Evolutionary conservation across 2,329 filamentous ascomycete genomes (phyloP), one percentile per base, ranked within the genome.

Genomic region (Trichophyton schoenleinii): DNA sequence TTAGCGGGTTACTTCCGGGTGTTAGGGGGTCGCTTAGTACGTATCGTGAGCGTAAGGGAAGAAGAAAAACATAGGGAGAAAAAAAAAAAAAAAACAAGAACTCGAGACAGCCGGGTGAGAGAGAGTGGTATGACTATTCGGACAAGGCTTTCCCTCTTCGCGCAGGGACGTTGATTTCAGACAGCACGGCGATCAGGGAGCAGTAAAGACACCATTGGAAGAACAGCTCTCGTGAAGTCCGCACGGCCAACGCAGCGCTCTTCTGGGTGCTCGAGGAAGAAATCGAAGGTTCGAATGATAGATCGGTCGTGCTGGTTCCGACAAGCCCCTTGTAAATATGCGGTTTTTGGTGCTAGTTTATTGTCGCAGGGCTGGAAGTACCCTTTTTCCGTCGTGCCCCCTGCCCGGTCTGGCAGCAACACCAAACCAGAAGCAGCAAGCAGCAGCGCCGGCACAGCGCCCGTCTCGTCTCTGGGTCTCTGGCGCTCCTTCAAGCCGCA

Each of bases 1-100:
- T 20, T 53, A 53, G 49, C 49, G 49, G 49, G 49, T 53, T 53
- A 53, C 49, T 53, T 53, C 49, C 49, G 49, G 49, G 49, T 53
- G 49, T 53, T 53, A 53, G 9, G 41, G 28, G 20, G 49, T 53
- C 49, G 22, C 49, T 53, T 53, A 34, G 49, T 53, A 53, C 49
- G 49, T 52, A 52, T 28, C 11, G 46, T 53, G 28, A 31, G 49
- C 13, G 49, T 44, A 44, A 44, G n/a, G 41, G n/a, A 44, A 18
- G 7, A 20, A n/a, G n/a, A 53, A 53, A 31, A 53, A 53, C 11
- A 36, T 6, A 8, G 22, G 22, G 22, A 3, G 22, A 28, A 28
- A 36, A 36, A 36, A 38, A 13, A 11, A 38, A 38, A 38, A n/a
- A 7, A 15, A 34, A 9, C 1, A 53, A n/a, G 2, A 25, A 25